These are phyloP conservation scores for Mediolabrus comicus DNA, from an alignment of 108 stramenopile genomes.

Conservation along the genomic window DNA sequence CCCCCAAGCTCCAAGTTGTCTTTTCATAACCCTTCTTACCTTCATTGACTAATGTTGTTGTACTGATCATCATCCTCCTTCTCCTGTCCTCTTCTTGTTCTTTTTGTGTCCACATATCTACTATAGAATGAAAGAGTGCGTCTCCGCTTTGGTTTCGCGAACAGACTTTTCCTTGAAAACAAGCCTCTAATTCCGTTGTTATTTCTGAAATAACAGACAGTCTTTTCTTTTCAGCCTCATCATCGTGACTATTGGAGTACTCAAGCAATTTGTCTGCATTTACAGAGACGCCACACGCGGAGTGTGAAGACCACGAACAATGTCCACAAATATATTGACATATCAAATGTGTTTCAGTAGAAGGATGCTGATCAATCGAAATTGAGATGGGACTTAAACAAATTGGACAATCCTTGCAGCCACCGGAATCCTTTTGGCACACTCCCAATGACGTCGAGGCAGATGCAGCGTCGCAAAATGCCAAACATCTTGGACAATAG, in stretches of 20 bases:
- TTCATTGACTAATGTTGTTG: background rate
- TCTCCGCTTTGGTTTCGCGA: conserved; percentile 28
- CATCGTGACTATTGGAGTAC: conserved; percentile 7
- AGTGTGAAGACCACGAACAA: conserved; percentile 42
- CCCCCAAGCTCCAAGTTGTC: conserved; percentile 54
- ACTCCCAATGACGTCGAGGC: conserved; percentile 42
- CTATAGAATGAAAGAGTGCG: conserved; percentile 21
- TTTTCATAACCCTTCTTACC: conserved; percentile 1
- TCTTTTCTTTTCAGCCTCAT: conserved; percentile 25
- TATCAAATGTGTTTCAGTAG: conserved; percentile 16
- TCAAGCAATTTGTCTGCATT: conserved; percentile 37
- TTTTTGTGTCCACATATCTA: conserved; percentile 30
- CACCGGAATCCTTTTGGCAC: conserved; percentile 25
- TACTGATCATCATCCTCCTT: conserved; percentile 20
- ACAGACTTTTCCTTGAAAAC: conserved; percentile 22
- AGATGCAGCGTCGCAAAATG: conserved; percentile 63
- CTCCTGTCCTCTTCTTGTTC: conserved; percentile 36
- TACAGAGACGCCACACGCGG: conserved; percentile 35
- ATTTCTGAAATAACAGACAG: conserved; percentile 21
- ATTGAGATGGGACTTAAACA: conserved; percentile 52
- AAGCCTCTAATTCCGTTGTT: conserved; percentile 26
- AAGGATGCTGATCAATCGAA: conserved; percentile 20
- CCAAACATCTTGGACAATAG: conserved; percentile 78
- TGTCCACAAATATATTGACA: conserved; percentile 46
- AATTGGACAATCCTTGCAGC: conserved; percentile 64